Evolutionary conservation across 441 rosid species (phyloP).

Genomic region (Biscutella auriculata): DNA sequence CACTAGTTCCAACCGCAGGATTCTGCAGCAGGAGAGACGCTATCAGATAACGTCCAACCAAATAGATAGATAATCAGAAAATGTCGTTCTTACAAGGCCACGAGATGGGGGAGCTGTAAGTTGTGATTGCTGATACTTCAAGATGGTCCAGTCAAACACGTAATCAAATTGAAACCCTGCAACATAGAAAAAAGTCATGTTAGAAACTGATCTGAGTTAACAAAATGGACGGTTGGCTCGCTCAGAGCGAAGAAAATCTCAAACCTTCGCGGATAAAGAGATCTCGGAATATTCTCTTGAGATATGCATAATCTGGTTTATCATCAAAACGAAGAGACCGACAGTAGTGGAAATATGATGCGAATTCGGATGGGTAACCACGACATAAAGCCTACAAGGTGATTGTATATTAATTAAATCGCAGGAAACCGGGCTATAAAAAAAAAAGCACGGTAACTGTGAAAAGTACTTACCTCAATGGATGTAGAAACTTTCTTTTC

Average conservation of each 20-base stretch:
- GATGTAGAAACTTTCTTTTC: conserved; percentile 91
- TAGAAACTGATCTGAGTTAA: not conserved
- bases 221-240: not conserved
- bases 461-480: conserved; percentile 50
- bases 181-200: conserved; percentile 5
- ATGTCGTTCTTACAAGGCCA: conserved; percentile 35
- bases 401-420: not conserved
- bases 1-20: conserved; percentile 68
- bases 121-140: conserved; percentile 83
- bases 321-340: conserved; percentile 88
- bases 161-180: conserved; percentile 91
- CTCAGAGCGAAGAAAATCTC: not conserved
- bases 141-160: conserved; percentile 83
- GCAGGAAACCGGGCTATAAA: not conserved
- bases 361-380: conserved; percentile 87
- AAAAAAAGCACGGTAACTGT: not conserved
- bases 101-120: conserved; percentile 58
- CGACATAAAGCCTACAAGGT: conserved; percentile 60
- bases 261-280: conserved; percentile 94
- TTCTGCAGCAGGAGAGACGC: conserved; percentile 30
- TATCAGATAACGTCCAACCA: not conserved
- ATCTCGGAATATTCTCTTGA: conserved; percentile 81
- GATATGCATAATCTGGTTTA: conserved; percentile 81
- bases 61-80: not conserved
- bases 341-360: conserved; percentile 86